Base-by-base conservation (phyloP, 495 filamentous ascomycete genomes). In the Tuber umbilicatum region DNA sequence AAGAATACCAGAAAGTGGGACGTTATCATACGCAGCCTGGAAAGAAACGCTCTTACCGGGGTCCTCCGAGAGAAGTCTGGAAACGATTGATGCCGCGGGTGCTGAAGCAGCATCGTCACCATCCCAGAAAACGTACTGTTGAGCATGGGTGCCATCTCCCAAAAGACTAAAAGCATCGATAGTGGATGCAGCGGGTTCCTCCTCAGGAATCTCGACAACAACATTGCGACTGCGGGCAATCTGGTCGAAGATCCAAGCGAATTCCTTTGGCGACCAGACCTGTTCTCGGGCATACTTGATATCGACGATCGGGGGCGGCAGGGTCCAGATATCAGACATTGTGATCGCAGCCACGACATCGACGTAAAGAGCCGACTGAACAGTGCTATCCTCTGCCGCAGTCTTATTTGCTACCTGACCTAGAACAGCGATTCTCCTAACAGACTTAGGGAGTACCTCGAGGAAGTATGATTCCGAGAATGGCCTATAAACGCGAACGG, bases 101-200 rank as follows among this genome's bases (percentile, higher is more conserved):
- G 85, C 86, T 45, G 90, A 88, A 2, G 84, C 83, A 38, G 93
- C 94, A 81, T 89, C 89, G 77, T 97, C 95, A 27, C 91, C 83
- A 82, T 97, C 92, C 95, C 94, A 99, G 87, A 99, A 97, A 35
- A 89, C 89, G 85, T 94, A 99, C 80, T 98, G 92, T 81, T 92
- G 86, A 40, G 91, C 89, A 72, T 88, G 80, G 43, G 83, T 81
- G 39, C 86, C 84, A 60, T 82, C 83, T 45, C 81, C 73, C 35
- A 81, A 47, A 41, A 80, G 45, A 27, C 70, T 69, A n/a, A 81
- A 81, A 2, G 80, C 75, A 55, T 81, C 80, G 35, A 81, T 71
- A 21, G 64, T 73, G 41, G 73, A 71, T n/a, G 80, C 76, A 68
- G 76, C 77, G 67, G 84, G 73, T 5, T 74, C 78, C n/a, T 77